Evolutionary conservation across 345 rosid genomes (phyloP).

Genomic region (Draba incana): DNA sequence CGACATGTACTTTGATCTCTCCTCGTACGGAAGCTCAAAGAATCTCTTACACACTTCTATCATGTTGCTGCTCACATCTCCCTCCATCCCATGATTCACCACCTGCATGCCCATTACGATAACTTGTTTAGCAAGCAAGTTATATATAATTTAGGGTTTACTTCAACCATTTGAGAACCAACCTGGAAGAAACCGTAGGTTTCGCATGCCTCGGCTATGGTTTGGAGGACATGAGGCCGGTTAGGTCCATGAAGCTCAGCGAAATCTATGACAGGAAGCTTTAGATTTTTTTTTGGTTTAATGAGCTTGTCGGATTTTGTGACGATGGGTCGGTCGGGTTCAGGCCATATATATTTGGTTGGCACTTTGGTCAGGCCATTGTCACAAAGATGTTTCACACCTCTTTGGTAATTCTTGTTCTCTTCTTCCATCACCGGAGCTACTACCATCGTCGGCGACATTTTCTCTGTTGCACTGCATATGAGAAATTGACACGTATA

Average conservation of each 20-base stretch:
- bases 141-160: conserved; percentile 10
- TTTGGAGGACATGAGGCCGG: conserved; percentile 51
- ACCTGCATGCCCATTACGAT: conserved; percentile 47
- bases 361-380: conserved; percentile 64
- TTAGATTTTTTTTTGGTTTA: conserved; percentile 46
- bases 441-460: conserved; percentile 64
- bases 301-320: conserved; percentile 26
- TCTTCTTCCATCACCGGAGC: conserved; percentile 29
- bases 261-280: conserved; percentile 76
- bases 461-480: conserved; percentile 29
- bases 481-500: conserved; percentile 16
- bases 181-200: conserved; percentile 87
- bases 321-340: conserved; percentile 55
- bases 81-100: conserved; percentile 74
- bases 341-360: conserved; percentile 63
- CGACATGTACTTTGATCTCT: conserved; percentile 79
- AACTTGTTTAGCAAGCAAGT: conserved; percentile 15
- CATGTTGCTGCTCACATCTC: conserved; percentile 58
- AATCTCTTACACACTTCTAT: conserved; percentile 66
- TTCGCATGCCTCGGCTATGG: conserved; percentile 68
- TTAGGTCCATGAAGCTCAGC: conserved; percentile 62
- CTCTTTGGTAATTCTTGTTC: conserved; percentile 56
- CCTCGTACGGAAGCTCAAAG: conserved; percentile 73
- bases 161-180: background rate
- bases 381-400: conserved; percentile 74